A percentile compares a stretch with the other conserved stretches of the same genome.
Conservation (phyloP, 2,329 filamentous ascomycete genomes). For the Fusarium brevicatenulatum region DNA sequence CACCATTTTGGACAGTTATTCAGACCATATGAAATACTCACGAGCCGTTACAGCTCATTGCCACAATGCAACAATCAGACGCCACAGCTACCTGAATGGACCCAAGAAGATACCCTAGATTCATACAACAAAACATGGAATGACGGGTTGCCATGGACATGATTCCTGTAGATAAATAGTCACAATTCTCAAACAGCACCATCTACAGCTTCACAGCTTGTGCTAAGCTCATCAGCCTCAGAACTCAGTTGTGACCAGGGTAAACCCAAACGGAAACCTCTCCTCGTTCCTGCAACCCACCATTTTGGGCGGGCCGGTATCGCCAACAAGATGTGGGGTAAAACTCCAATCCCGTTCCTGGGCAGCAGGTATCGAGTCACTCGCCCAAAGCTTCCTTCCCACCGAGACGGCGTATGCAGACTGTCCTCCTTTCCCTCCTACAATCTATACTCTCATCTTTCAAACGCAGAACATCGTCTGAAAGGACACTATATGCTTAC, state of each 20-base stretch:
- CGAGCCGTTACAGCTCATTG: conserved; percentile 5
- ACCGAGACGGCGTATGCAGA: conserved; percentile 38
- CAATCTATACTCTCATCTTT: neutral
- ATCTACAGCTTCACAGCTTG: conserved; percentile 24
- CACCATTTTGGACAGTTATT: neutral
- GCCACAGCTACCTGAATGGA: neutral
- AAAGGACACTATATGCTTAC: neutral
- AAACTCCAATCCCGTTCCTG: conserved; percentile 24
- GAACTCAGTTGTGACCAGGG: conserved; percentile 1
- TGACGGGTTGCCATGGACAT: neutral
- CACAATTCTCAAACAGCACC: neutral
- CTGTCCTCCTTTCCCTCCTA: neutral
- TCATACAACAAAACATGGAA: neutral
- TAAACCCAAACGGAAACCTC: conserved; percentile 2
- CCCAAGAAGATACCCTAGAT: conserved; percentile 13
- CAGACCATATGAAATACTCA: neutral
- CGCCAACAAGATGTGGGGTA: conserved; percentile 44
- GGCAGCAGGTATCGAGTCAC: conserved; percentile 30
- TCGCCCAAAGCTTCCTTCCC: conserved; percentile 32
- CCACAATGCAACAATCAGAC: conserved; percentile 12
- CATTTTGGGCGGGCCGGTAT: conserved; percentile 42
- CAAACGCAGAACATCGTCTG: neutral
- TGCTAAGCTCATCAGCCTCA: neutral
- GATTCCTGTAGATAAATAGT: neutral
- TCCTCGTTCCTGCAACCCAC: conserved; percentile 23